phyloP scores from a whole-genome alignment of 495 filamentous ascomycete species.

The Xylaria telfairii region DNA sequence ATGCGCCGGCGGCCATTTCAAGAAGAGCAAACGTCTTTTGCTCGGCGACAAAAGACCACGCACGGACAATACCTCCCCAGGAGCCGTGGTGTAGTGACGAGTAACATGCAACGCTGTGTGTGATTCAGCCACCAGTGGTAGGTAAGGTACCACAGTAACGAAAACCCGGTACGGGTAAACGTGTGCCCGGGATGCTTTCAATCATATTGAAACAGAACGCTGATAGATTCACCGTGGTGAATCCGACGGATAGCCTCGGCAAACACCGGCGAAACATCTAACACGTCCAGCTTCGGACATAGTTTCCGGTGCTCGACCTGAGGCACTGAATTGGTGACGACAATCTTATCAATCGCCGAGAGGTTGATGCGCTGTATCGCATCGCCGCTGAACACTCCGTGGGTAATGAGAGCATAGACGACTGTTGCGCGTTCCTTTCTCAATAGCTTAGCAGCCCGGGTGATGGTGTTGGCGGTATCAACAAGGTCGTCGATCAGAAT shows the following conservation, averaged over 20 bases:
- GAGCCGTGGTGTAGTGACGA: background rate
- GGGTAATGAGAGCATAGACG: conserved; percentile 91
- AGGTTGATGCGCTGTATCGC: conserved; percentile 93
- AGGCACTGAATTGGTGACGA: conserved; percentile 93
- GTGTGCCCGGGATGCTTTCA: conserved; percentile 40
- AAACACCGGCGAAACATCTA: conserved; percentile 92
- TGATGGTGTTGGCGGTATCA: conserved; percentile 96
- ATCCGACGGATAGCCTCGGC: conserved; percentile 97
- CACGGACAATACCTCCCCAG: background rate
- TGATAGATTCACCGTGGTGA: conserved; percentile 98
- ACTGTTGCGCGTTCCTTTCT: conserved; percentile 90
- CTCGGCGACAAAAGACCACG: conserved; percentile 4
- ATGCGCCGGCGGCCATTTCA: conserved; percentile 17
- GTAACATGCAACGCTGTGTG: background rate
- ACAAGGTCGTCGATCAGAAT: conserved; percentile 95
- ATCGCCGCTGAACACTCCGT: conserved; percentile 92
- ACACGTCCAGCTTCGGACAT: conserved; percentile 87
- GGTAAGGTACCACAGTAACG: background rate
- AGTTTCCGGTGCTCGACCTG: conserved; percentile 77
- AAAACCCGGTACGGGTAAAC: background rate
- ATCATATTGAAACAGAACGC: conserved; percentile 93
- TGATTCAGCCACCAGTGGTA: background rate
- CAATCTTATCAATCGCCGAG: conserved; percentile 84
- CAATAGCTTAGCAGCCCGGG: conserved; percentile 91
- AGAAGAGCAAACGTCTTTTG: conserved; percentile 12